A percentile compares a stretch with the other conserved stretches of the same genome.
These are phyloP conservation scores for Elsinoe necatrix DNA, from an alignment of 2,329 filamentous ascomycete species.

Conservation along the genomic window DNA sequence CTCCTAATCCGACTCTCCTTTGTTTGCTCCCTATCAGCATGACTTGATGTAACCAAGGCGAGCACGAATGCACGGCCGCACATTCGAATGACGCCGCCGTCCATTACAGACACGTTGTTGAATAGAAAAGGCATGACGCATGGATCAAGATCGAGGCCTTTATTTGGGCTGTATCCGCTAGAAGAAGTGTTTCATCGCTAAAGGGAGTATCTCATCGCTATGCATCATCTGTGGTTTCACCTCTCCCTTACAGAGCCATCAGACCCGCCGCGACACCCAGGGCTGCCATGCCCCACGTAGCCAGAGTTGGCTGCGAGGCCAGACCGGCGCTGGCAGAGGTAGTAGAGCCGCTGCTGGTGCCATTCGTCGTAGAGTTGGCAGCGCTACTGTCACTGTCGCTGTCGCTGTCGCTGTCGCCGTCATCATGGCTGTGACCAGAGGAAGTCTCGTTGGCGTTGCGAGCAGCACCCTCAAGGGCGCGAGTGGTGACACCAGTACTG, in stretches of 20 bases:
- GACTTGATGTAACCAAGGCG: no score
- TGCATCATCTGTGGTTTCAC: not conserved
- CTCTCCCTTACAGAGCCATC: constrained; percentile 18
- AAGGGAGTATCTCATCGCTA: constrained; percentile 9
- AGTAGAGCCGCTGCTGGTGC: constrained; percentile 14
- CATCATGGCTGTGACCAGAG: constrained; percentile 16
- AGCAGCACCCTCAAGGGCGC: constrained; percentile 32
- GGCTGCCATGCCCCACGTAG: constrained; percentile 30
- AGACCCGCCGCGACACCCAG: constrained; percentile 25
- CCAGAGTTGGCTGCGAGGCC: constrained; percentile 27
- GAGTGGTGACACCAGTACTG: constrained; percentile 46
- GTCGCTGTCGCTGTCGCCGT: not conserved
- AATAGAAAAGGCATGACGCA: not conserved
- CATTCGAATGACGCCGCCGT: no score
- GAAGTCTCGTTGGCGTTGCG: constrained; percentile 19
- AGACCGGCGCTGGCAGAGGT: constrained; percentile 20
- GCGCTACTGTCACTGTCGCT: constrained; percentile 11
- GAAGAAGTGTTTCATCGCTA: no score
- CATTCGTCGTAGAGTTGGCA: constrained; percentile 14
- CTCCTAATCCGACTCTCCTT: not conserved
- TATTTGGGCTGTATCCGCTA: not conserved
- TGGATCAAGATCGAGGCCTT: not conserved
- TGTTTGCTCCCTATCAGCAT: no score
- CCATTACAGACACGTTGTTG: not conserved
- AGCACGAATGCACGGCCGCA: no score